Conservation (phyloP, 805 yeast species). For the Lipomyces starkeyi region DNA sequence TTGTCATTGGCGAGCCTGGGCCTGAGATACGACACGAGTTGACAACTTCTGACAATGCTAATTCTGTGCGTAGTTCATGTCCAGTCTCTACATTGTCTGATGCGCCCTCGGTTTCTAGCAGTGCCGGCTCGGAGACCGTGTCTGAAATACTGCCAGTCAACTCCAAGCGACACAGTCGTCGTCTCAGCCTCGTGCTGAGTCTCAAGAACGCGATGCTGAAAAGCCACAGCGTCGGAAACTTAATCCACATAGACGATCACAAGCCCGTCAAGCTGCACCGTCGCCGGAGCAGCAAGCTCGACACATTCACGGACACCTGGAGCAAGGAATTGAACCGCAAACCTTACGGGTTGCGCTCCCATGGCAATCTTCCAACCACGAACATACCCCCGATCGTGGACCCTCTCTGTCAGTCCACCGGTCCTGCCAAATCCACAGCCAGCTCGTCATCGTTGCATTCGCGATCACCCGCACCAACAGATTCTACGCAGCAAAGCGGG, state of each 20-base stretch:
- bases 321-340: neutral
- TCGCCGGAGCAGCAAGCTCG: neutral
- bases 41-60: neutral
- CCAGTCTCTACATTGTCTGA: slow-evolving; percentile 22
- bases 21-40: slow-evolving; percentile 40
- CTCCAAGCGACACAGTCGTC: slow-evolving; percentile 8
- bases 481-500: slow-evolving; percentile 6
- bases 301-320: slow-evolving; percentile 14
- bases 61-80: slow-evolving; percentile 26
- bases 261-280: neutral
- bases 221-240: slow-evolving; percentile 28
- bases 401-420: slow-evolving; percentile 20
- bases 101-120: neutral
- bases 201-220: slow-evolving; percentile 29
- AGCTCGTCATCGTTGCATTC: slow-evolving; percentile 5
- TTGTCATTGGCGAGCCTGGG: slow-evolving; percentile 44
- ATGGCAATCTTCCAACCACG: slow-evolving; percentile 9
- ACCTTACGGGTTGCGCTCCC: slow-evolving; percentile 4
- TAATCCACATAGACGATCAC: slow-evolving; percentile 9
- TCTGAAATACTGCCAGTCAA: neutral
- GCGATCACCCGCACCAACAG: slow-evolving; percentile 12
- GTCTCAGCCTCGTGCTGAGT: slow-evolving; percentile 19
- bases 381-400: neutral
- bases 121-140: neutral
- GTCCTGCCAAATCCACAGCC: slow-evolving; percentile 5